Base-by-base conservation (phyloP, 179 eudicot genomes). In the Silene noctiflora region DNA sequence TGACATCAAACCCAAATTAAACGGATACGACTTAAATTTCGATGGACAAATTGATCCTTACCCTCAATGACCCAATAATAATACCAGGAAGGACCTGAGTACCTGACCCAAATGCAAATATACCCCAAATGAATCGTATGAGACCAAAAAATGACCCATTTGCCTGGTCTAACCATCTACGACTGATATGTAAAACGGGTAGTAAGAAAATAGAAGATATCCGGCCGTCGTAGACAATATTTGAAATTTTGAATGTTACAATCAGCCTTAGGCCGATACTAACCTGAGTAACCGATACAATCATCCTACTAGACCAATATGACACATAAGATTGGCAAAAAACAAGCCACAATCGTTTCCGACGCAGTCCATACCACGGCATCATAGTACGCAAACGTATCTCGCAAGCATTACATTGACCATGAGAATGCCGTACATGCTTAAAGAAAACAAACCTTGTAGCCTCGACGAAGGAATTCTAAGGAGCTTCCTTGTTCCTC, bases 401-500 rank as follows among this genome's bases (percentile, higher is more conserved):
- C 1, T 10, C 48, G 13, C 48, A 42, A 42, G 13, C 48, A 42
- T 42, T 53, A 53, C 59, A 4, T 1, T 53, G 31, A 62, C 25
- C 29, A 48, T 59, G 22, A n/a, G 13, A 31, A 29, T 10, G 22
- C n/a, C 13, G 21, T 21, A 2, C 16, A 74, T 24, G 67, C 42
- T 65, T 39, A 63, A 55, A 56, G 70, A 69, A 55, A 62, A 65
- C 72, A 59, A 53, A 95, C 99, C 99, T 88, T 93, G 78, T 93
- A 91, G 74, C 99, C 98, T 84, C 91, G 84, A 74, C 99, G 93
- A 69, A 95, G 97, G 84, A 95, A 95, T 75, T 91, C 88, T 53
- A 95, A 87, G 35, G 95, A 91, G 83, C 97, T 95, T 74, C 99
- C 99, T 86, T 90, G 87, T 83, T 91, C 98, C 81, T 93, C 99